Evolutionary conservation across 169 alveolate genomes (phyloP).

Genomic region (Plasmodium vivax): DNA sequence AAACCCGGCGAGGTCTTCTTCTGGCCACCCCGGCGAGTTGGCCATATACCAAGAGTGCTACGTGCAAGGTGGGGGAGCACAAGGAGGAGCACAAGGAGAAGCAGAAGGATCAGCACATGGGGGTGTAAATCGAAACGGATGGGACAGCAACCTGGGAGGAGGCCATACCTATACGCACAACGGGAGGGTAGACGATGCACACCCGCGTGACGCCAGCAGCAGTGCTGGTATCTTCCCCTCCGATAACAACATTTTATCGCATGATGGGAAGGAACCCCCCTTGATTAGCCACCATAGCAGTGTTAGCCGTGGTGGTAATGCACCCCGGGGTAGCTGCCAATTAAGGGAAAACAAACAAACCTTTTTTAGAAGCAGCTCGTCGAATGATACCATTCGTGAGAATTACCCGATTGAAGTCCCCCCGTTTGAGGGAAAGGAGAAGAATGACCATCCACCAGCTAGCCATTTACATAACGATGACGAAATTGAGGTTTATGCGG

Average conservation of each 20-base stretch:
- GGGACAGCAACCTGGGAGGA: neutral
- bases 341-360: neutral
- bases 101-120: too few species aligned
- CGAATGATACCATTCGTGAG: neutral
- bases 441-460: neutral
- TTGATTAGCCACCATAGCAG: neutral
- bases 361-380: neutral
- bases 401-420: neutral
- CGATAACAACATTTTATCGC: neutral
- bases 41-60: slow-evolving; percentile 31
- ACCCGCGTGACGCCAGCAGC: neutral
- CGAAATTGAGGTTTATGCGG: neutral
- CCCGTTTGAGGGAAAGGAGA: neutral
- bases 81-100: too few species aligned
- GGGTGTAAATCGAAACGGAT: neutral
- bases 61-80: neutral
- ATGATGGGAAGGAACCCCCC: neutral
- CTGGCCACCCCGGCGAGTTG: neutral
- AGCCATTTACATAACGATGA: neutral
- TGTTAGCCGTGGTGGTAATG: neutral
- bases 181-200: neutral
- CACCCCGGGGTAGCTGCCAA: neutral
- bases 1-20: neutral
- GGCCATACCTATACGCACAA: neutral
- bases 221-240: neutral